These are phyloP conservation scores for Plasmodium blacklocki DNA, from an alignment of 169 alveolate genomes.

Conservation along the genomic window DNA sequence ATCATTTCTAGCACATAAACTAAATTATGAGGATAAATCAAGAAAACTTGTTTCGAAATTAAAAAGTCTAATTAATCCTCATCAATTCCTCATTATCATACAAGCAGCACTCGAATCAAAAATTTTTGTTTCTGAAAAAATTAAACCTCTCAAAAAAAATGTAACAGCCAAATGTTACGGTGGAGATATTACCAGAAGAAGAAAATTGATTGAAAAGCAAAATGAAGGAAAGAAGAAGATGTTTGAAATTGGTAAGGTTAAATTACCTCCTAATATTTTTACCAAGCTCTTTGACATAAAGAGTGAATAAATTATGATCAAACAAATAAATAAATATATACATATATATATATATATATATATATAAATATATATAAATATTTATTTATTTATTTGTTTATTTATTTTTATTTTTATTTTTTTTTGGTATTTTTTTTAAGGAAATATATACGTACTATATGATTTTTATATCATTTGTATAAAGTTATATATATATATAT, in stretches of 20 bases:
- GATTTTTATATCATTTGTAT: no score
- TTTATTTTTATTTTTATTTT: no score
- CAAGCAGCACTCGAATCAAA: slow-evolving; percentile 92
- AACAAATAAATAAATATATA: background rate
- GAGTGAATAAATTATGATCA: background rate
- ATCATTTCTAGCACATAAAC: slow-evolving; percentile 86
- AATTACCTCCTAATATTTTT: slow-evolving; percentile 71
- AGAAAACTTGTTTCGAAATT: slow-evolving; percentile 84
- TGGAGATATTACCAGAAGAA: slow-evolving; percentile 95
- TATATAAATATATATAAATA: background rate
- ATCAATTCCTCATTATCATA: slow-evolving; percentile 91
- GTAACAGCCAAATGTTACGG: slow-evolving; percentile 95
- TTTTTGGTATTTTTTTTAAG: no score
- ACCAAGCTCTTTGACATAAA: slow-evolving; percentile 56
- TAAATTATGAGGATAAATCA: slow-evolving; percentile 84
- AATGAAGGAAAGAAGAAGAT: slow-evolving; percentile 90
- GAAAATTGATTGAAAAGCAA: slow-evolving; percentile 93
- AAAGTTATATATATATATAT: background rate
- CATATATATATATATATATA: background rate
- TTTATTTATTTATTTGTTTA: no score
- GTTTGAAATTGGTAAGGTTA: slow-evolving; percentile 85
- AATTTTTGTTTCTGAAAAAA: slow-evolving; percentile 90
- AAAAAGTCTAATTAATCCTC: slow-evolving; percentile 90
- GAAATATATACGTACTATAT: no score
- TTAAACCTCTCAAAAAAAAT: slow-evolving; percentile 92